Evolutionary conservation across 306 rosid species (phyloP).

Genomic region (Cyamopsis tetragonoloba): DNA sequence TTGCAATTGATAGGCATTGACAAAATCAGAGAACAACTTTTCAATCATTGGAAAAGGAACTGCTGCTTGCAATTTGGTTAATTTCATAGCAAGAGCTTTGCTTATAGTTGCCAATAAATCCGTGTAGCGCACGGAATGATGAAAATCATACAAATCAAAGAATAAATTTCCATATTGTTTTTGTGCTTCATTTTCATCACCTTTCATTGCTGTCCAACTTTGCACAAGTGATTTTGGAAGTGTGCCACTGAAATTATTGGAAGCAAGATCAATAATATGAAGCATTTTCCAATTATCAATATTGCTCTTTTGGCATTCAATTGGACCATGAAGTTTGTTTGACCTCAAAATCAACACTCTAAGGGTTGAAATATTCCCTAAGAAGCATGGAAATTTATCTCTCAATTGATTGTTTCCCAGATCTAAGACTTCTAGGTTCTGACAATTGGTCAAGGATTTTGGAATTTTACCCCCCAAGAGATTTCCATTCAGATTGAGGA

Average conservation of each 20-base stretch:
- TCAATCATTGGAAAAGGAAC: neutral
- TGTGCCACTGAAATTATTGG: conserved; percentile 27
- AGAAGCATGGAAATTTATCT: conserved; percentile 27
- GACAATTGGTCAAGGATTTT: conserved; percentile 17
- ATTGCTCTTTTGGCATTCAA: too few relatives aligned
- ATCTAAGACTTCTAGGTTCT: neutral
- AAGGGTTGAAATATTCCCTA: neutral
- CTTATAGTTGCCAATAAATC: neutral
- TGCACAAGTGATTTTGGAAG: neutral
- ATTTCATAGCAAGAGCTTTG: neutral
- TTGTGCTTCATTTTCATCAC: neutral
- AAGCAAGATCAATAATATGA: conserved; percentile 23
- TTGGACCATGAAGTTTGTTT: too few relatives aligned
- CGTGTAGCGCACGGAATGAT: neutral
- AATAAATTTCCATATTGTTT: neutral
- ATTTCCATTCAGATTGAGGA: conserved; percentile 34
- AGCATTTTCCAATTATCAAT: neutral
- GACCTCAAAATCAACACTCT: too few relatives aligned
- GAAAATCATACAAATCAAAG: neutral
- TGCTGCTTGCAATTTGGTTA: neutral
- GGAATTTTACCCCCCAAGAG: conserved; percentile 19
- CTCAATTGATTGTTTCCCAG: neutral
- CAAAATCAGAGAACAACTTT: neutral
- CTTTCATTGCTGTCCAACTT: conserved; percentile 22
- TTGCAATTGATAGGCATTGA: neutral